Evolutionary conservation across 129 eudicot genomes (phyloP), one percentile per base, ranked within the genome.

Genomic region (Logfia minima): DNA sequence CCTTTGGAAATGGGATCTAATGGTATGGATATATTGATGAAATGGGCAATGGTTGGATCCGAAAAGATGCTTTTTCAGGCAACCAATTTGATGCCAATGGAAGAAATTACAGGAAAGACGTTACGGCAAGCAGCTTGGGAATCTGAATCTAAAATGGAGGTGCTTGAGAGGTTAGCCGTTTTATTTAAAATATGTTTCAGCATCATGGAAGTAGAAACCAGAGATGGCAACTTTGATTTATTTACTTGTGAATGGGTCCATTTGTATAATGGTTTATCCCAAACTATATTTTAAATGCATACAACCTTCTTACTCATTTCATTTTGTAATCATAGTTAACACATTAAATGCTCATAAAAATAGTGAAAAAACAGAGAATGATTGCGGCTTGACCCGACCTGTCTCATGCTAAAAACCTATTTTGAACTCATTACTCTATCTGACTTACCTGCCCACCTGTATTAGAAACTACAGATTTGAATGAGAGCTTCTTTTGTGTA

Each of bases 91-190:
- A 87, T 88, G 97, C 92, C 92, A 16, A 14, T 91, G 48, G 90
- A 81, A 70, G 92, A 88, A 10, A 69, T 91, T 32, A 85, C 88
- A 0, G 94, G 97, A 68, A 87, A 76, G 83, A 87, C 85, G n/a
- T 81, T 91, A 43, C 89, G 77, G 75, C 80, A 86, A 52, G 82
- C 71, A 13, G 76, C 76, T 45, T 78, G 77, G 81, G 86, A 82
- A 78, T 73, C 84, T 79, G 72, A 73, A 80, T 80, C 68, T 6
- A 58, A 53, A 70, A 65, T 72, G 58, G 79, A 78, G 32, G 72
- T 22, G 48, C 66, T 77, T 56, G 70, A 80, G 51, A 88, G 93
- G 93, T 86, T 68, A 72, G 87, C 74, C 29, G 71, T 26, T 66
- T 63, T 23, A 35, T 67, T 65, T 28, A 3, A 45, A 53, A 32